Evolutionary conservation across 257 asterid genomes (phyloP), one percentile per base, ranked within the genome.

Genomic region (Salvia miltiorrhiza): DNA sequence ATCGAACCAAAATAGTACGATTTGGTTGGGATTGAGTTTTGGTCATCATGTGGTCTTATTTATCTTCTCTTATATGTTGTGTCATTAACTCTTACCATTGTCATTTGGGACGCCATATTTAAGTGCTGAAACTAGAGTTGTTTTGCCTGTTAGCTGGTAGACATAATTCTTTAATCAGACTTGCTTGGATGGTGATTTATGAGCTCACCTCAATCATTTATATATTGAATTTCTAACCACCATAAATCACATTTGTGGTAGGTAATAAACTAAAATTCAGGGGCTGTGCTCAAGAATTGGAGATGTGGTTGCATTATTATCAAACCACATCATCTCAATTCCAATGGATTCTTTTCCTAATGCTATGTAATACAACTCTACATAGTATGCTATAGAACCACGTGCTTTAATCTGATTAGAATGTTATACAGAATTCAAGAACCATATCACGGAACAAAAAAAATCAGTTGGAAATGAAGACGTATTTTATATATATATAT

Each of bases 101-200:
- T 13, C 10, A 32, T 57, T 30, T 14, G 4, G 14, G 63, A 58
- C 47, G 33, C 44, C 28, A 33, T 60, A 9, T 4, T 62, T 49
- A 13, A 63, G 55, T 21, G 28, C 19, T 63, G 65, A 53, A 57
- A 49, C 32, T 59, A 55, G 69, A 50, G 4, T 61, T 35, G 10
- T 20, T 23, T 21, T 52, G 73, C 67, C 19, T 39, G 70, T 20
- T 43, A 69, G 64, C 14, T 70, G 78, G 65, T 69, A 59, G 82
- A 73, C 81, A 76, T 60, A 32, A 48, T 55, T 48, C 21, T 80
- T 74, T 66, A 68, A 56, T 39, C 59, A 61, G 65, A 14, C 69
- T 58, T 73, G 67, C 53, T 56, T 61, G 68, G 89, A 86, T 77
- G 69, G 76, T 28, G 88, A 82, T 82, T 67, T 82, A 23, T 78